Evolutionary conservation across 108 stramenopile genomes (phyloP).

Genomic region (Nitzschia sp.): DNA sequence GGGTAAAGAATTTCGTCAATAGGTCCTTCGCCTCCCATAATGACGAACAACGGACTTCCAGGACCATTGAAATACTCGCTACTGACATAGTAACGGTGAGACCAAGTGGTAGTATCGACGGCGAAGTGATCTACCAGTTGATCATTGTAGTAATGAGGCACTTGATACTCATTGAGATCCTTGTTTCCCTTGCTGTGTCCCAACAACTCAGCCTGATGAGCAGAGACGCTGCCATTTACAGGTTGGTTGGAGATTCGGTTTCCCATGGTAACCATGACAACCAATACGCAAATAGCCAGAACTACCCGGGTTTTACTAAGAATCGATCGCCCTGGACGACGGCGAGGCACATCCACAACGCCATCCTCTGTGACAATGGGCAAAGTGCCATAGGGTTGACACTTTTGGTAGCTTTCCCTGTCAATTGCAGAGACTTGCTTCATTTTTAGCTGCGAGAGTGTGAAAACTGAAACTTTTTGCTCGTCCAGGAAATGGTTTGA

Average conservation of each 20-base stretch:
- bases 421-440: too few relatives aligned
- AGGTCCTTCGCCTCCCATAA: slow-evolving; percentile 76
- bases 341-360: not conserved
- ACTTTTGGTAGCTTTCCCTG: too few relatives aligned
- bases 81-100: slow-evolving; percentile 64
- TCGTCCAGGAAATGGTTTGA: too few relatives aligned
- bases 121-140: slow-evolving; percentile 61
- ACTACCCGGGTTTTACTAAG: not conserved
- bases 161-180: too few relatives aligned
- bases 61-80: slow-evolving; percentile 58
- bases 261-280: not conserved
- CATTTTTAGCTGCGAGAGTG: too few relatives aligned
- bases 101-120: slow-evolving; percentile 14
- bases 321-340: not conserved
- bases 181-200: too few relatives aligned
- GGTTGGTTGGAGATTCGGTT: too few relatives aligned
- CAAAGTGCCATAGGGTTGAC: too few relatives aligned
- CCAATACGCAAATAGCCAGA: not conserved
- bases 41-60: slow-evolving; percentile 69
- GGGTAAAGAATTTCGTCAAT: slow-evolving; percentile 66
- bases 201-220: too few relatives aligned
- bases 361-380: too few relatives aligned
- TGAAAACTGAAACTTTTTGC: too few relatives aligned
- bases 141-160: slow-evolving; percentile 40
- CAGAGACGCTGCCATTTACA: too few relatives aligned